Base-by-base conservation (phyloP, 1,139 yeast species). In the Diutina siamensis region DNA sequence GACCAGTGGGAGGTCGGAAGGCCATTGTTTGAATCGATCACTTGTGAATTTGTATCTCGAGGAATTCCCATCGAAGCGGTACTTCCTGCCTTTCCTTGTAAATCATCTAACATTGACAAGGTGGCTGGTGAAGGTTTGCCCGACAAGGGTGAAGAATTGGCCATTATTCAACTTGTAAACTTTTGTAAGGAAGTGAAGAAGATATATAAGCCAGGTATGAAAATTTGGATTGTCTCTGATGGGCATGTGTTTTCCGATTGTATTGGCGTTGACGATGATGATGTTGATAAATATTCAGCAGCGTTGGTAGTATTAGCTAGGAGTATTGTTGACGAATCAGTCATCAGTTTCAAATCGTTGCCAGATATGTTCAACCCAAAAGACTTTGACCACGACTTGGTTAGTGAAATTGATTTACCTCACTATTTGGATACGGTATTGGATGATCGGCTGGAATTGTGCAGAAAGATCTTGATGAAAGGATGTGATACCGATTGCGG, bases 171-270 rank as follows among this genome's bases (percentile, higher is more conserved):
- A 35, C 55, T 68, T 42, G 61, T 67, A 42, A 49, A 55, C 1
- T 68, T 68, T 55, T 60, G 68, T 3, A 49, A 48, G 35, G 48
- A 50, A 2, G 69, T 76, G 4, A 55, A 61, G 46, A 50, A 57
- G 20, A 52, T 76, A 32, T 77, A 78, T 57, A 65, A 73, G 1
- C 81, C 82, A 0, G 83, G 83, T 1, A 61, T 76, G 56, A 66
- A 70, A 46, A 57, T 76, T 40, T 72, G 72, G 68, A 75, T 78
- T 55, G 80, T 78, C 22, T 73, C 80, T 56, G 83, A 78, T 53
- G 83, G 83, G 0, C 83, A 78, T 55, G 83, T 78, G 10, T 78
- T 78, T 58, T 74, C 80, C 50, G 83, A 78, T 57, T 78, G 83
- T 58, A 75, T 72, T 56, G 74, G 71, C 44, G 73, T 68, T 25